Base-by-base conservation (phyloP, 2,329 filamentous ascomycete species). In the Annulohypoxylon truncatum region DNA sequence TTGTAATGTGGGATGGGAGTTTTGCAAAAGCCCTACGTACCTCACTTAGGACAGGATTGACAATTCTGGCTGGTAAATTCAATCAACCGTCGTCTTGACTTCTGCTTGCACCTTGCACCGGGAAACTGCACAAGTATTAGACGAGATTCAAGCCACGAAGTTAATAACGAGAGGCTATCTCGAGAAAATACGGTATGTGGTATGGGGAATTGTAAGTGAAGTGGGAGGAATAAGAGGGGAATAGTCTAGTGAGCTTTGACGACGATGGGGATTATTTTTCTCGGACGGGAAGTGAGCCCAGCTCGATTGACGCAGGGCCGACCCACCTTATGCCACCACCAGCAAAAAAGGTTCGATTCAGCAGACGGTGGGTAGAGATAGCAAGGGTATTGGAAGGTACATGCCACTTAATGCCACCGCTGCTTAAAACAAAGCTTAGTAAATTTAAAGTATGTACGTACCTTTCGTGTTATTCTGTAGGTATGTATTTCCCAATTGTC, bases 261-360 rank as follows among this genome's bases (percentile, higher is more conserved):
- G 40, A 52, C 42, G 44, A 65, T 58, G 61, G 64, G 67, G 66
- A 63, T 61, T 66, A 67, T 67, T 69, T 66, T 69, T 61, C 64
- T 67, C 51, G 56, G 56, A 55, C 24, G 24, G 44, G 24, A 63
- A 60, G 58, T 38, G 40, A 50, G 40, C 28, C 53, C 52, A 62
- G 54, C 53, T 63, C 47, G 31, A 50, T 50, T 50, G 55, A 56
- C 46, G 61, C 51, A 67, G 52, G 53, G 22, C 33, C 42, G 48
- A 48, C 64, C 61, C 54, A 61, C 29, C 47, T 52, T 33, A 44
- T 42, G 35, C 51, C 51, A 24, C 64, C 46, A 50, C 40, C 15
- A 54, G 40, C 38, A 42, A 7, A 44, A 47, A 61, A 53, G 56
- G 50, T 50, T 53, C 54, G 60, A 52, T 50, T 57, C 50, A 63